Evolutionary conservation across 176 grass and related monocot genomes (phyloP).

Genomic region (Eragrostis nindensis): DNA sequence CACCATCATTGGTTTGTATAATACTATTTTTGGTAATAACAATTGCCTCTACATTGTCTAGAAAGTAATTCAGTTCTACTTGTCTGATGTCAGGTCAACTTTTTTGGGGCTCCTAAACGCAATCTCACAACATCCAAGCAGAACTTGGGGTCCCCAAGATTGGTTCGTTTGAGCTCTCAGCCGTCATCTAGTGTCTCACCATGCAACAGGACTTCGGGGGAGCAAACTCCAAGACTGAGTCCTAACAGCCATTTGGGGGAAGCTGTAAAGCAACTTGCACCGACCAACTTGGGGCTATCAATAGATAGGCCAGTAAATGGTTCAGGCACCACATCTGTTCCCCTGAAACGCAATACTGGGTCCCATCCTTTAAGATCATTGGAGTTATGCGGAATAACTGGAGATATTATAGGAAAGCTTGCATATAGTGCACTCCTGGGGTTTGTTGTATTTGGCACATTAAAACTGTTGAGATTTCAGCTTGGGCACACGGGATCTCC

Average conservation of each 20-base stretch:
- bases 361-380: conserved; percentile 57
- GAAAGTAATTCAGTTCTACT: conserved; percentile 15
- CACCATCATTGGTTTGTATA: conserved; percentile 73
- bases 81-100: conserved; percentile 62
- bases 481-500: conserved; percentile 44
- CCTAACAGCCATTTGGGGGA: conserved; percentile 79
- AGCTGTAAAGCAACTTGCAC: conserved; percentile 94
- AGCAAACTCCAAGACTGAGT: conserved; percentile 59
- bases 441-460: conserved; percentile 61
- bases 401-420: conserved; percentile 60
- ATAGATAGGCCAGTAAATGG: conserved; percentile 45
- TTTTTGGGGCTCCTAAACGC: conserved; percentile 80
- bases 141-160: conserved; percentile 52
- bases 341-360: conserved; percentile 66
- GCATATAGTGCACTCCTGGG: conserved; percentile 67
- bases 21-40: conserved; percentile 41
- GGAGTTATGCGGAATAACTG: conserved; percentile 54
- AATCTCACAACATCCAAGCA: conserved; percentile 65
- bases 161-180: conserved; percentile 43
- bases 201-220: conserved; percentile 45
- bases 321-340: conserved; percentile 50
- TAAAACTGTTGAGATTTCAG: conserved; percentile 70
- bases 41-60: conserved; percentile 29
- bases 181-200: conserved; percentile 50
- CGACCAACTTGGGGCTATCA: conserved; percentile 58